Evolutionary conservation across 2,329 filamentous ascomycete genomes (phyloP).

Genomic region (Byssoonygena ceratinophila): DNA sequence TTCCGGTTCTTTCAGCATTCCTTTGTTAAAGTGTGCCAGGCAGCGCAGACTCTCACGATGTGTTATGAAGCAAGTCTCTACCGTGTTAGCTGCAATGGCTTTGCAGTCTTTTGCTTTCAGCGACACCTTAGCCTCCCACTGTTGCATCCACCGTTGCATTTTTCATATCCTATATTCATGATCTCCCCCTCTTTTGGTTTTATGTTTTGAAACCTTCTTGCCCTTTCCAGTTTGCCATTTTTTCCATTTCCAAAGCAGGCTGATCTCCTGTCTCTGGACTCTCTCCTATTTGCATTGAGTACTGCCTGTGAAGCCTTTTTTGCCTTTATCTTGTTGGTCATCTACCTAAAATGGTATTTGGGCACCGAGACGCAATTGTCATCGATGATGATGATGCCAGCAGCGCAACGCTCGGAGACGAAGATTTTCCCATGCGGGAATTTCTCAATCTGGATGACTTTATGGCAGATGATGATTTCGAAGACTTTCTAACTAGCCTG

Average conservation of each 20-base stretch:
- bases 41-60: neutral
- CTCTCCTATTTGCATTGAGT: no score
- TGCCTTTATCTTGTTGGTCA: neutral
- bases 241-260: no score
- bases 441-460: constrained; percentile 20
- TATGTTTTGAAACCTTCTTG: no score
- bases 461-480: constrained; percentile 22
- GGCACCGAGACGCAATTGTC: neutral
- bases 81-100: neutral
- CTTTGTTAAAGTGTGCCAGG: neutral
- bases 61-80: neutral
- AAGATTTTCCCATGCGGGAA: neutral
- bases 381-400: constrained; percentile 10
- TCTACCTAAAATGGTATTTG: neutral
- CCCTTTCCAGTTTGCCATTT: no score
- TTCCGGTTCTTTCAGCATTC: neutral
- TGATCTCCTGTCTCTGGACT: no score
- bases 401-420: neutral
- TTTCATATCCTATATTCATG: neutral
- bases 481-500: constrained; percentile 13
- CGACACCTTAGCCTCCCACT: neutral
- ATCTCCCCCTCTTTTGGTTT: no score
- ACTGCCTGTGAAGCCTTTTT: no score
- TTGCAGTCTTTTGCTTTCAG: neutral
- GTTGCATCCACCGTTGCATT: neutral